phyloP scores from a whole-genome alignment of 75 land plant genomes.

The Chamaecyparis obtusa region DNA sequence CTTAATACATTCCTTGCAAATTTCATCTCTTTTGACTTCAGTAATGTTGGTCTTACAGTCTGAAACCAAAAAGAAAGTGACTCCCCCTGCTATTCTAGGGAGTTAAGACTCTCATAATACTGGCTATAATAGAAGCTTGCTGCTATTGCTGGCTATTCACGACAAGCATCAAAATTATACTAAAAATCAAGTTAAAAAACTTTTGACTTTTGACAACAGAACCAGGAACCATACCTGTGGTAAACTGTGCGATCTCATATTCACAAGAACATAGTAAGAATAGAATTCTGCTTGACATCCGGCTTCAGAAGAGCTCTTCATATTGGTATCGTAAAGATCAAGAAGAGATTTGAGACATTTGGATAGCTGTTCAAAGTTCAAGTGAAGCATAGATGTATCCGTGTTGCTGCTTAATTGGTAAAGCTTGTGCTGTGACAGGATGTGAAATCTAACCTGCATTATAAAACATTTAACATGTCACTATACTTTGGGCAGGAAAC shows the following conservation, averaged over 20 bases:
- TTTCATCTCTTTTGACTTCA: conserved; percentile 58
- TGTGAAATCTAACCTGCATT: conserved; percentile 89
- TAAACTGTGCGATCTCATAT: conserved; percentile 56
- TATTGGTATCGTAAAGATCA: conserved; percentile 53
- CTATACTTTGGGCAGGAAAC: neutral
- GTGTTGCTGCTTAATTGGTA: conserved; percentile 18
- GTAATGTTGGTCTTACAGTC: conserved; percentile 29
- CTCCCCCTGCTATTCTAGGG: conserved; percentile 42
- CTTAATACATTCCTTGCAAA: conserved; percentile 75
- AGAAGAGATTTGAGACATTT: conserved; percentile 66
- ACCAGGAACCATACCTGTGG: conserved; percentile 41
- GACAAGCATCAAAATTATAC: neutral
- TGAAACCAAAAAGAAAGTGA: conserved; percentile 78
- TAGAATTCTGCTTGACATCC: conserved; percentile 78
- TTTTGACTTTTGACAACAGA: neutral
- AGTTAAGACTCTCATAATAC: neutral
- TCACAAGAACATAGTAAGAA: conserved; percentile 76
- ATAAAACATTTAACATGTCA: neutral
- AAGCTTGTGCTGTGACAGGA: conserved; percentile 75
- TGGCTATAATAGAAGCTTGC: neutral
- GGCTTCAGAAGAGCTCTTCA: conserved; percentile 10
- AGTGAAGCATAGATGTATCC: conserved; percentile 39
- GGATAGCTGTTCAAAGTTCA: conserved; percentile 87
- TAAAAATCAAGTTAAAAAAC: neutral
- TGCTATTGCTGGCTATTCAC: neutral